A percentile compares a stretch with the other conserved stretches of the same genome.
Evolutionary conservation across 2,329 filamentous ascomycete species (phyloP).

Genomic region (Diplodia sapinea): DNA sequence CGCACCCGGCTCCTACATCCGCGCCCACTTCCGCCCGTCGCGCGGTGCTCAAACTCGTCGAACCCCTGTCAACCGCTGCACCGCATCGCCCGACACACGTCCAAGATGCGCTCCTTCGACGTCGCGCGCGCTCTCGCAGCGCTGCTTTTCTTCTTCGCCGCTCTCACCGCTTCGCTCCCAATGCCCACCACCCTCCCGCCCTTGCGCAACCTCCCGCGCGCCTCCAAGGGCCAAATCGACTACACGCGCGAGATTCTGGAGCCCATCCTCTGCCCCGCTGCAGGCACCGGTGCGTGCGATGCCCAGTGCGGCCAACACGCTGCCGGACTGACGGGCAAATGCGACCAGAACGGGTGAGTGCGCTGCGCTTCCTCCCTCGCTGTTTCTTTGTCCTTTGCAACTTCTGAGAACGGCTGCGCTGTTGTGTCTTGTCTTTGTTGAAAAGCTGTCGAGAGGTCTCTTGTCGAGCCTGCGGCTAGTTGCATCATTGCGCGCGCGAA

Average conservation of each 20-base stretch:
- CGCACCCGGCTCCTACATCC: not conserved
- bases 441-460: not conserved
- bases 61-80: too few species aligned
- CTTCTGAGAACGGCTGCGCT: not conserved
- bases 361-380: too few species aligned
- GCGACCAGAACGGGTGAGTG: conserved; percentile 12
- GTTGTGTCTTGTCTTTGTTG: not conserved
- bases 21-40: not conserved
- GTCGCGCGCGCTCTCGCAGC: not conserved
- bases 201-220: conserved; percentile 21
- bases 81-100: too few species aligned
- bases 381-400: not conserved
- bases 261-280: conserved; percentile 19
- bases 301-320: conserved; percentile 1
- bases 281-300: conserved; percentile 3
- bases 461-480: not conserved
- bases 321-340: not conserved
- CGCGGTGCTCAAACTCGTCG: not conserved
- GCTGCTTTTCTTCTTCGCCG: conserved; percentile 1
- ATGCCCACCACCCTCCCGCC: not conserved
- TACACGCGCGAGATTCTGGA: conserved; percentile 25
- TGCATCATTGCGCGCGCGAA: not conserved
- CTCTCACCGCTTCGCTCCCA: not conserved
- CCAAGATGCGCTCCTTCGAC: not conserved
- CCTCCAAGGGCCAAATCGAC: conserved; percentile 20